phyloP scores from a whole-genome alignment of 805 yeast species.

The Clavispora phyllophila region DNA sequence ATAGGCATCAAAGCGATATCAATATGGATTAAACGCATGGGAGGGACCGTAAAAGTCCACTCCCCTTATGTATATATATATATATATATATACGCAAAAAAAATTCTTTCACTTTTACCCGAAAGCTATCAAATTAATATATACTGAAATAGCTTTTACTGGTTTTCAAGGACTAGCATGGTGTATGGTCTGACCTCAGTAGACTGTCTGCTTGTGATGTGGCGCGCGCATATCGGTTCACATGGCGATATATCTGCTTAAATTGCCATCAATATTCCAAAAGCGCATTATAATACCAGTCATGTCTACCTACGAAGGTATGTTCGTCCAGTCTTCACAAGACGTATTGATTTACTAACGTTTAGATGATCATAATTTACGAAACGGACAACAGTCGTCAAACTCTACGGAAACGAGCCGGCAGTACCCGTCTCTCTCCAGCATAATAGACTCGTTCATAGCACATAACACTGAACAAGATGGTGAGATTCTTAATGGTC shows the following conservation, averaged over 20 bases:
- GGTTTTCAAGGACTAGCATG: neutral
- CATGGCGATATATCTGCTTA: neutral
- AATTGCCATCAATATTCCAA: neutral
- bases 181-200: neutral
- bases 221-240: neutral
- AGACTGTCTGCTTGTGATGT: neutral
- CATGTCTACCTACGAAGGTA: slow-evolving; percentile 45
- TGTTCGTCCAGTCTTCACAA: slow-evolving; percentile 11
- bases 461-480: slow-evolving; percentile 10
- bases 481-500: slow-evolving; percentile 9
- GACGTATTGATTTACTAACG: slow-evolving; percentile 8
- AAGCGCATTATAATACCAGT: neutral
- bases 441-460: slow-evolving; percentile 33
- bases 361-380: slow-evolving; percentile 37
- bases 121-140: too few relatives aligned
- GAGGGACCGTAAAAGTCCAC: neutral
- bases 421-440: slow-evolving; percentile 27
- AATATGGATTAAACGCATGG: slow-evolving; percentile 1
- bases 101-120: neutral
- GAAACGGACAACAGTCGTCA: slow-evolving; percentile 4
- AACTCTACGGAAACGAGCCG: slow-evolving; percentile 15
- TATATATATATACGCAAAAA: too few relatives aligned
- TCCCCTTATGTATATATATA: neutral
- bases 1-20: neutral
- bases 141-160: too few relatives aligned